Percentiles rank a stretch among this genome's conserved stretches.
Evolutionary conservation across 768 basidiomycete species (phyloP).

Genomic region (Cystoderma amianthinum): DNA sequence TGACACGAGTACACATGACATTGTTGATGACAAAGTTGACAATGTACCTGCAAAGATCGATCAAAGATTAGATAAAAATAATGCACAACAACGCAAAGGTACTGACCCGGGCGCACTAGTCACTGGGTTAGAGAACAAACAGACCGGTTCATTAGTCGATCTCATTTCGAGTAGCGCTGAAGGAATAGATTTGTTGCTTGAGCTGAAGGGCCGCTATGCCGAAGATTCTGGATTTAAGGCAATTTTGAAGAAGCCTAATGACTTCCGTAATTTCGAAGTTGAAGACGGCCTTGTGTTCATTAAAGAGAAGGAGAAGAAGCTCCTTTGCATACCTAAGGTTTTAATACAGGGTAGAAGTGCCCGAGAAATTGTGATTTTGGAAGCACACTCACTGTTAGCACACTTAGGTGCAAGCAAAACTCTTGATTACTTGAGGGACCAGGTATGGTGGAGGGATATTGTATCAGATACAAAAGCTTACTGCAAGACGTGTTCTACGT

Average conservation of each 20-base stretch:
- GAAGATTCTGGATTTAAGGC: constrained; percentile 6
- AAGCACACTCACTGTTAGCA: constrained; percentile 25
- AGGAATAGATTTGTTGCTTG: constrained; percentile 3
- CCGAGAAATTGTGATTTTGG: constrained; percentile 19
- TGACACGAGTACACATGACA: too few species aligned
- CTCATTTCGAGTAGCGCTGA: constrained; percentile 1
- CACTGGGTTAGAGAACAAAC: constrained; percentile 9
- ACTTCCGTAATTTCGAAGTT: constrained; percentile 5
- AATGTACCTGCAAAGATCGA: too few species aligned
- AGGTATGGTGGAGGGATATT: too few species aligned
- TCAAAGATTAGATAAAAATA: too few species aligned
- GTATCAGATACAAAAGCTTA: too few species aligned
- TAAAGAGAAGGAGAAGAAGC: neutral
- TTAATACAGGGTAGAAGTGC: constrained; percentile 6
- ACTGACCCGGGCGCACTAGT: neutral
- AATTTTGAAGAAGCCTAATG: constrained; percentile 2
- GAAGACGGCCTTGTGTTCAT: constrained; percentile 2
- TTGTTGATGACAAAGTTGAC: too few species aligned
- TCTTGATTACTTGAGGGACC: too few species aligned
- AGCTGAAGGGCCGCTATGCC: constrained; percentile 4
- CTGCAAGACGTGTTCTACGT: too few species aligned
- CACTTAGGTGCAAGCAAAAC: constrained; percentile 12
- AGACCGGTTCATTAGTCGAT: constrained; percentile 6
- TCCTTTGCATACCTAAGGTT: constrained; percentile 10
- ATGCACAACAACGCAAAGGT: too few species aligned